A percentile compares a stretch with the other conserved stretches of the same genome.
Conservation (phyloP, 2,329 filamentous ascomycete genomes). For the Celoporthe dispersa region DNA sequence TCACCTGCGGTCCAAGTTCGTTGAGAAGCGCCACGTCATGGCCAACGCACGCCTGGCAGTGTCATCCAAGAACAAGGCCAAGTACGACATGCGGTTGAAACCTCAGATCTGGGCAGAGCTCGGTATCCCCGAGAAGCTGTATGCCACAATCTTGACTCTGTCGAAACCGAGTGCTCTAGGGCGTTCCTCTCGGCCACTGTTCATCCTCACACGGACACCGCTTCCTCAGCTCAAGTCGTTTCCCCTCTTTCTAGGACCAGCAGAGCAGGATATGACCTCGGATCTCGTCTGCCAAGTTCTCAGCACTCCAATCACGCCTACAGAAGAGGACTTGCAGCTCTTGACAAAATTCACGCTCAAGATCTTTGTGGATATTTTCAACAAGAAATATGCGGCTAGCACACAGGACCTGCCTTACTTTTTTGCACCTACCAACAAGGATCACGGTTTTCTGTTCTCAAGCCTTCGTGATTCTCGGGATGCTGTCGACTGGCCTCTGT, state of each 20-base stretch:
- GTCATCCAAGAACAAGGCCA: conserved; percentile 73
- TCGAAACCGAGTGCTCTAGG: conserved; percentile 58
- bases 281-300: conserved; percentile 56
- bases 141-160: conserved; percentile 65
- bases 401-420: conserved; percentile 77
- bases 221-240: conserved; percentile 71
- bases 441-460: conserved; percentile 37
- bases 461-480: conserved; percentile 31
- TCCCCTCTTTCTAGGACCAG: conserved; percentile 68
- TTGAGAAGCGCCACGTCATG: conserved; percentile 72
- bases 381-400: conserved; percentile 76
- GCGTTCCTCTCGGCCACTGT: conserved; percentile 64
- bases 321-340: conserved; percentile 49
- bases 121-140: conserved; percentile 58
- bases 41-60: conserved; percentile 85
- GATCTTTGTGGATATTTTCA: conserved; percentile 84
- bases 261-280: conserved; percentile 55
- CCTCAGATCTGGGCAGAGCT: conserved; percentile 70
- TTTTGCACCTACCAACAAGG: conserved; percentile 62
- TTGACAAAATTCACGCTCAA: conserved; percentile 76
- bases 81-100: conserved; percentile 80
- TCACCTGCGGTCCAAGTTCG: conserved; percentile 73
- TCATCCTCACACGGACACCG: conserved; percentile 69
- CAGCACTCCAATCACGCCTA: conserved; percentile 46
- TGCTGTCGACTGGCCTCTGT: conserved; percentile 66